Evolutionary conservation across 2,329 filamentous ascomycete genomes (phyloP).

Genomic region (Mycocentrospora acerina): DNA sequence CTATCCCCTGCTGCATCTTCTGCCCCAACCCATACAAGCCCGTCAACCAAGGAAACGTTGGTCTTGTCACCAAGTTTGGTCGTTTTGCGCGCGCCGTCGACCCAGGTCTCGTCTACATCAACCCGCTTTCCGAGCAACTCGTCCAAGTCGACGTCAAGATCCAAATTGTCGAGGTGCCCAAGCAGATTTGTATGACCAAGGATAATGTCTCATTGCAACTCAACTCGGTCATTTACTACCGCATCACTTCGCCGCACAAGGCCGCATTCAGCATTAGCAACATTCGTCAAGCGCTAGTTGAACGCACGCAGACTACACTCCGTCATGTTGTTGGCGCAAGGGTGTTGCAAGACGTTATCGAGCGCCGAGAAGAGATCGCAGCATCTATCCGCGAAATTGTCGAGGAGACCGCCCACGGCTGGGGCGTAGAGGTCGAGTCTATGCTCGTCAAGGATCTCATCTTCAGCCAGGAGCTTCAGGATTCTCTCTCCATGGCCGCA

Average conservation of each 20-base stretch:
- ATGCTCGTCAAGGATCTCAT: conserved; percentile 99
- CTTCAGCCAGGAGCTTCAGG: conserved; percentile 93
- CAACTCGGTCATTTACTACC: conserved; percentile 98
- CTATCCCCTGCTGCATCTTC: conserved; percentile 85
- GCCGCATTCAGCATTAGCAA: conserved; percentile 95
- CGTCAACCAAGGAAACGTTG: conserved; percentile 90
- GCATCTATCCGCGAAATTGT: conserved; percentile 96
- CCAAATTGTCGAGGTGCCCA: conserved; percentile 94
- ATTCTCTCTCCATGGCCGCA: conserved; percentile 95
- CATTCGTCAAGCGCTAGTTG: conserved; percentile 91
- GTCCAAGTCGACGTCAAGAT: conserved; percentile 98
- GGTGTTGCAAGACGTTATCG: conserved; percentile 95
- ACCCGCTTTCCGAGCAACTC: conserved; percentile 86
- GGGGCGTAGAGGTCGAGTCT: conserved; percentile 94
- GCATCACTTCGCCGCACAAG: conserved; percentile 93
- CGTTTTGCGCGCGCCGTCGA: conserved; percentile 94
- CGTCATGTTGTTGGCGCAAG: conserved; percentile 95
- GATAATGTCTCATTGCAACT: conserved; percentile 95
- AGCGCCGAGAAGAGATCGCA: conserved; percentile 95
- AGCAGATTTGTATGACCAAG: conserved; percentile 99
- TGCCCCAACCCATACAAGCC: conserved; percentile 96
- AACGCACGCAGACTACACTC: conserved; percentile 96
- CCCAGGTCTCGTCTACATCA: conserved; percentile 95
- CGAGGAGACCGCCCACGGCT: conserved; percentile 88
- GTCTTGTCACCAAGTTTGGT: conserved; percentile 93